A percentile compares a stretch with the other conserved stretches of the same genome.
Evolutionary conservation across 176 grass and related monocot species (phyloP).

Genomic region (Aegilops tauschii): DNA sequence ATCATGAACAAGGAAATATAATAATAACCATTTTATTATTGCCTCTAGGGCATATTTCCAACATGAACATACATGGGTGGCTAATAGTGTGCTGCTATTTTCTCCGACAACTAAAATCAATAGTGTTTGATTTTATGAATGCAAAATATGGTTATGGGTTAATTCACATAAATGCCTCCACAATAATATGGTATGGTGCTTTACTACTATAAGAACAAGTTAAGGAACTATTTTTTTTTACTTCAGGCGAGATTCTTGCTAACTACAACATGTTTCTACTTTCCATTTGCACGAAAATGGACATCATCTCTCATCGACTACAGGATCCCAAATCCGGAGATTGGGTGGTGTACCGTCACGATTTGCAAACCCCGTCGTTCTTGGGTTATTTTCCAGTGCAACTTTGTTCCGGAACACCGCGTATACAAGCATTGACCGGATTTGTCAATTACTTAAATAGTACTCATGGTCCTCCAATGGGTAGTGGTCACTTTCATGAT

Average conservation of each 20-base stretch:
- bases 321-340: slow-evolving; percentile 38
- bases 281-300: background rate
- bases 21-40: no score
- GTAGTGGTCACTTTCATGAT: slow-evolving; percentile 32
- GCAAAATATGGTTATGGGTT: background rate
- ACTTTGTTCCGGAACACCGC: background rate
- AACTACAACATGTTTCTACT: background rate
- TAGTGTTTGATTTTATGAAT: background rate
- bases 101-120: background rate
- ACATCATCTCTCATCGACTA: background rate
- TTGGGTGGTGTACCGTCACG: slow-evolving; percentile 42
- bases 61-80: background rate
- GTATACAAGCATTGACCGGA: background rate
- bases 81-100: background rate
- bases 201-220: background rate
- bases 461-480: slow-evolving; percentile 36
- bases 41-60: no score
- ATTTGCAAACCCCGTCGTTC: slow-evolving; percentile 1
- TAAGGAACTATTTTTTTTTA: background rate
- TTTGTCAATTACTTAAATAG: background rate
- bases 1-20: no score
- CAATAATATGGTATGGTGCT: background rate
- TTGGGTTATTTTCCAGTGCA: slow-evolving; percentile 16
- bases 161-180: background rate
- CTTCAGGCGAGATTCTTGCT: background rate